Percentiles rank a stretch among this genome's conserved stretches.
Conservation (phyloP, 1,284 basidiomycete genomes). For the Cutaneotrichosporon sp. region DNA sequence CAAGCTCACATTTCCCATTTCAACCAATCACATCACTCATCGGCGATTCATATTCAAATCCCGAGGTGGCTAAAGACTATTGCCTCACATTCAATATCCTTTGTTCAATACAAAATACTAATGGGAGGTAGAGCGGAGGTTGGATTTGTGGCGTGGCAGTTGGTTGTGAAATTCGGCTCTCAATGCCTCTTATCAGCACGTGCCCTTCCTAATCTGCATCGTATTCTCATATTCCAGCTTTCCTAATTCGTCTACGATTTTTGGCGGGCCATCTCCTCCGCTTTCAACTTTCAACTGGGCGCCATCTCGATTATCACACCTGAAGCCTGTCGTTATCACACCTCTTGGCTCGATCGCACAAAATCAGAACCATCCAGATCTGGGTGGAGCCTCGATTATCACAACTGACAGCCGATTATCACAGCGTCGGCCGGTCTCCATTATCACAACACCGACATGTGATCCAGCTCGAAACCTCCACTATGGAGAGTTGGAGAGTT, state of each 20-base stretch:
- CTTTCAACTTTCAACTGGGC: background rate
- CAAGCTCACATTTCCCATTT: background rate
- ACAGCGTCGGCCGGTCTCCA: too few species aligned
- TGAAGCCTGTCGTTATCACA: too few species aligned
- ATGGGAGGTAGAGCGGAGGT: background rate
- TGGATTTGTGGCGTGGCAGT: too few species aligned
- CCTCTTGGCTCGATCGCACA: too few species aligned
- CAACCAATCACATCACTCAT: background rate
- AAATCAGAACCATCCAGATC: too few species aligned
- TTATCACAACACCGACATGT: too few species aligned
- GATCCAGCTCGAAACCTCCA: too few species aligned
- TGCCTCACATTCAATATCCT: background rate
- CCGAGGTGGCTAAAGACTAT: slow-evolving; percentile 5
- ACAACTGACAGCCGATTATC: too few species aligned
- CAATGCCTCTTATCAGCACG: background rate
- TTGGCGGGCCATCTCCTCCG: background rate
- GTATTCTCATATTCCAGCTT: background rate
- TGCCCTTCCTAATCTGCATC: slow-evolving; percentile 9
- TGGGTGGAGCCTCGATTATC: too few species aligned
- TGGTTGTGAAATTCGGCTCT: background rate
- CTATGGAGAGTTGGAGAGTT: too few species aligned
- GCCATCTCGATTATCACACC: background rate
- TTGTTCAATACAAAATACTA: background rate
- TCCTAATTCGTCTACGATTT: background rate
- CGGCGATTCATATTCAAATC: slow-evolving; percentile 10